Conservation (phyloP, 768 basidiomycete genomes). For the Tubosaeta sp. region DNA sequence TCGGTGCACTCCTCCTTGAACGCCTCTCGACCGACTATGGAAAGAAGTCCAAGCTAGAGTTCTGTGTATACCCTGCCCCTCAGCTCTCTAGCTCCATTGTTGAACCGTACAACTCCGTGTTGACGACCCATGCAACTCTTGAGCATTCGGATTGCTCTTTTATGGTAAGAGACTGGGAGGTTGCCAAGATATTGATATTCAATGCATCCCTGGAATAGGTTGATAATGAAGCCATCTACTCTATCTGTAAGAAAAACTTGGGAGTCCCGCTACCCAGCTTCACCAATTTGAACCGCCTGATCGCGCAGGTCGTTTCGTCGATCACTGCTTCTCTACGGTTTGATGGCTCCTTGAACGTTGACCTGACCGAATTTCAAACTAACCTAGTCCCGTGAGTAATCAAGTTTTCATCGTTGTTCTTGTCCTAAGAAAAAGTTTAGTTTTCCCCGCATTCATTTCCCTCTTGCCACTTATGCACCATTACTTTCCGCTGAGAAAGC, state of each 20-base stretch:
- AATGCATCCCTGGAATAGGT: conserved; percentile 46
- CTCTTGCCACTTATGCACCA: conserved; percentile 92
- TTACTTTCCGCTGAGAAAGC: conserved; percentile 95
- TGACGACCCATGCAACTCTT: conserved; percentile 98
- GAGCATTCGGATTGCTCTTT: conserved; percentile 99
- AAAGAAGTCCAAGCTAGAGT: conserved; percentile 99
- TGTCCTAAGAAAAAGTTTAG: conserved; percentile 34
- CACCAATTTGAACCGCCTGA: conserved; percentile 91
- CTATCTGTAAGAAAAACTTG: conserved; percentile 97
- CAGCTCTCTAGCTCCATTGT: conserved; percentile 94
- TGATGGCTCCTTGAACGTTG: conserved; percentile 96
- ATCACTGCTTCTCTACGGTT: conserved; percentile 97
- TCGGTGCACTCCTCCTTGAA: conserved; percentile 96
- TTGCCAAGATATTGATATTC: background rate
- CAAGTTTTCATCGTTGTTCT: background rate
- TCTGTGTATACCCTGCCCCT: conserved; percentile 95
- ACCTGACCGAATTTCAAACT: conserved; percentile 97
- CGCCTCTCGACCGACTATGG: conserved; percentile 97
- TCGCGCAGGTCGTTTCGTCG: conserved; percentile 98
- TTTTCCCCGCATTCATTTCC: conserved; percentile 99
- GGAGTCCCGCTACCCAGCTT: conserved; percentile 83
- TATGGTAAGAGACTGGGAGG: conserved; percentile 57
- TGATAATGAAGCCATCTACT: conserved; percentile 99
- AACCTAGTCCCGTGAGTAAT: conserved; percentile 89
- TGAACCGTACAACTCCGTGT: conserved; percentile 97